A percentile compares a stretch with the other conserved stretches of the same genome.
Evolutionary conservation across 208 protist genomes (phyloP).

Genomic region (Crithidia brevicula): DNA sequence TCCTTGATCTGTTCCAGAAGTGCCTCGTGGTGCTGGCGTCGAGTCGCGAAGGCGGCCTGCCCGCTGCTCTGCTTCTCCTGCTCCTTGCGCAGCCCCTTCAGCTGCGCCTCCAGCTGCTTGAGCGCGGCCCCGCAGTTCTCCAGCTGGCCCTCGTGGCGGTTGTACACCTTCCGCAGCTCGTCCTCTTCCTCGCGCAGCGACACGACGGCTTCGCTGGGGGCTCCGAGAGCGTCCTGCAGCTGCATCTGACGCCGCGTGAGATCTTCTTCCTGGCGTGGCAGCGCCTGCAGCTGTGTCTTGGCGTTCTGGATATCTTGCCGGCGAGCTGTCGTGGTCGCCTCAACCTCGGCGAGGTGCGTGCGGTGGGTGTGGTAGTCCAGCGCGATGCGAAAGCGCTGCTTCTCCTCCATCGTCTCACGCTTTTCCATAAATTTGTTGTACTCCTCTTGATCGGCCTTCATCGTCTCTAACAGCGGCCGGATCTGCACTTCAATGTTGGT

Average conservation of each 20-base stretch:
- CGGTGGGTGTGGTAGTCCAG: slow-evolving; percentile 71
- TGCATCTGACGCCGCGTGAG: slow-evolving; percentile 59
- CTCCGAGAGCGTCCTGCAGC: slow-evolving; percentile 54
- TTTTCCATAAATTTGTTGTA: slow-evolving; percentile 76
- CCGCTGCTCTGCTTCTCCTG: slow-evolving; percentile 44
- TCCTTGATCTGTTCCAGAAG: slow-evolving; percentile 63
- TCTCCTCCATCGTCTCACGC: slow-evolving; percentile 75
- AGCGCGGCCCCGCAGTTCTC: slow-evolving; percentile 42
- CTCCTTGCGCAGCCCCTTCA: slow-evolving; percentile 58
- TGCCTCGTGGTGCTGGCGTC: slow-evolving; percentile 39
- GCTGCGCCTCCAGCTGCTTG: slow-evolving; percentile 51
- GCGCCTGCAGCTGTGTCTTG: slow-evolving; percentile 49
- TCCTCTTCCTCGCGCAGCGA: slow-evolving; percentile 73
- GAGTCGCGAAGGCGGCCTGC: slow-evolving; percentile 51
- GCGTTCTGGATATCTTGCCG: slow-evolving; percentile 31
- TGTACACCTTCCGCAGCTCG: slow-evolving; percentile 54
- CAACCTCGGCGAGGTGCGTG: slow-evolving; percentile 32
- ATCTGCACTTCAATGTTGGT: slow-evolving; percentile 89
- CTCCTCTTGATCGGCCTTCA: slow-evolving; percentile 88
- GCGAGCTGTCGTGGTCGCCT: slow-evolving; percentile 13
- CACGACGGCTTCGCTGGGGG: slow-evolving; percentile 58
- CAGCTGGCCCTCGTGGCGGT: slow-evolving; percentile 56
- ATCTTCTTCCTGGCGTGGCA: slow-evolving; percentile 62
- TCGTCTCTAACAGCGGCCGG: slow-evolving; percentile 84
- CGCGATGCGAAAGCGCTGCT: slow-evolving; percentile 71